These are phyloP conservation scores for Viridothelium virens DNA, from an alignment of 495 filamentous ascomycete species.

Conservation along the genomic window DNA sequence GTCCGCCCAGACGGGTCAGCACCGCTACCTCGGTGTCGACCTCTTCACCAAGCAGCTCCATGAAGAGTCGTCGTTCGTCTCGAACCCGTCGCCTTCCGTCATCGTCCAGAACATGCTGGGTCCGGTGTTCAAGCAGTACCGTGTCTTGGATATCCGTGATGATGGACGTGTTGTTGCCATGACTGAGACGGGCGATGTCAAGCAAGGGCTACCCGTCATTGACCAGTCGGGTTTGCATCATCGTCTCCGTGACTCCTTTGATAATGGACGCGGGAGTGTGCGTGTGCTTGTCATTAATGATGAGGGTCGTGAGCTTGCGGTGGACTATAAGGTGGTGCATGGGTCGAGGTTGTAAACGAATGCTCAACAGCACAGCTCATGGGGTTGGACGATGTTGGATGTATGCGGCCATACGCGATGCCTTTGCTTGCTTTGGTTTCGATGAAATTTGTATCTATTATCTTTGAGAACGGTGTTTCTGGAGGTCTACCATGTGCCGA, in stretches of 20 bases:
- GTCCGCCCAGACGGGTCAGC: conserved; percentile 95
- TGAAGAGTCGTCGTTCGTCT: conserved; percentile 96
- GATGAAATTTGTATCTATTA: conserved; percentile 3
- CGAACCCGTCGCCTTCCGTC: conserved; percentile 90
- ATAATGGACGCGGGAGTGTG: conserved; percentile 84
- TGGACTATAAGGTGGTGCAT: conserved; percentile 98
- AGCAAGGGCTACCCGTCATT: conserved; percentile 87
- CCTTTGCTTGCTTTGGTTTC: conserved; percentile 4
- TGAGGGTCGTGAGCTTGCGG: conserved; percentile 85
- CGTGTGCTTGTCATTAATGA: conserved; percentile 95
- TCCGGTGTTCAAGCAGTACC: conserved; percentile 99
- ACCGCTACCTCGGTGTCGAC: conserved; percentile 98
- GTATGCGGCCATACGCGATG: neutral
- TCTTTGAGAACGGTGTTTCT: neutral
- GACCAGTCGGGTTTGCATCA: conserved; percentile 83
- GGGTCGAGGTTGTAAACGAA: conserved; percentile 54
- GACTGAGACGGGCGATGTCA: conserved; percentile 90
- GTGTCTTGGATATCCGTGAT: conserved; percentile 94
- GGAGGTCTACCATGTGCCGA: conserved; percentile 1
- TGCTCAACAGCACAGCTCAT: neutral
- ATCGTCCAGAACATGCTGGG: conserved; percentile 99
- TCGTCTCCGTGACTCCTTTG: conserved; percentile 77
- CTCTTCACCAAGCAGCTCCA: conserved; percentile 99
- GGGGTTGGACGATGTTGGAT: neutral
- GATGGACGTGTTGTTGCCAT: conserved; percentile 71